A percentile compares a stretch with the other conserved stretches of the same genome.
Evolutionary conservation across 1,139 yeast genomes (phyloP).

Genomic region (Geotrichum fermentans): DNA sequence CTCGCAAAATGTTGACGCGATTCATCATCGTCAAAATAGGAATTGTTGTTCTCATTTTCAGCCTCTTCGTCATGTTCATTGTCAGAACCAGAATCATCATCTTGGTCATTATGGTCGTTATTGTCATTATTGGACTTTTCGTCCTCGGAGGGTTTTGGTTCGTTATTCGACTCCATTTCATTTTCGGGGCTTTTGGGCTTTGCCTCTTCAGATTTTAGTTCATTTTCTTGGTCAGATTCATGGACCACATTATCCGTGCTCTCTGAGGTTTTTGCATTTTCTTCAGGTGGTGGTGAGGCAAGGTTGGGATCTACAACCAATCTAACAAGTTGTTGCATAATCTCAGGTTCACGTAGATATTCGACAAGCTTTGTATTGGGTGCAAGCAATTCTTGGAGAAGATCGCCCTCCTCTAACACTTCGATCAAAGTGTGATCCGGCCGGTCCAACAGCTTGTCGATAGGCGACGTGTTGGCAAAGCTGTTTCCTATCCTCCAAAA

Average conservation of each 20-base stretch:
- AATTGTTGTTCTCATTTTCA: slow-evolving; percentile 23
- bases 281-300: background rate
- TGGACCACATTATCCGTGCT: too few relatives aligned
- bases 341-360: slow-evolving; percentile 69
- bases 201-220: background rate
- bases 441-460: slow-evolving; percentile 65
- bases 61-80: background rate
- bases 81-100: background rate
- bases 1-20: slow-evolving; percentile 64
- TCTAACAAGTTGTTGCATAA: slow-evolving; percentile 60
- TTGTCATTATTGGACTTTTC: background rate
- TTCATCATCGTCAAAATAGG: slow-evolving; percentile 30
- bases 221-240: background rate
- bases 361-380: slow-evolving; percentile 80
- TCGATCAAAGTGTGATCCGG: slow-evolving; percentile 55
- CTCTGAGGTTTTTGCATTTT: background rate
- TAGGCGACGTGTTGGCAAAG: slow-evolving; percentile 67
- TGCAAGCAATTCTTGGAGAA: slow-evolving; percentile 75
- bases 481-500: slow-evolving; percentile 93
- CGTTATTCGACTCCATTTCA: background rate
- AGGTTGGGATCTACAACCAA: slow-evolving; percentile 48
- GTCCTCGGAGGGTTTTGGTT: background rate
- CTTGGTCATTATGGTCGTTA: background rate
- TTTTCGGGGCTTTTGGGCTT: background rate
- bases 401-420: slow-evolving; percentile 77